A percentile compares a stretch with the other conserved stretches of the same genome.
Evolutionary conservation across 805 yeast species (phyloP).

Genomic region (Huiozyma sinensis): DNA sequence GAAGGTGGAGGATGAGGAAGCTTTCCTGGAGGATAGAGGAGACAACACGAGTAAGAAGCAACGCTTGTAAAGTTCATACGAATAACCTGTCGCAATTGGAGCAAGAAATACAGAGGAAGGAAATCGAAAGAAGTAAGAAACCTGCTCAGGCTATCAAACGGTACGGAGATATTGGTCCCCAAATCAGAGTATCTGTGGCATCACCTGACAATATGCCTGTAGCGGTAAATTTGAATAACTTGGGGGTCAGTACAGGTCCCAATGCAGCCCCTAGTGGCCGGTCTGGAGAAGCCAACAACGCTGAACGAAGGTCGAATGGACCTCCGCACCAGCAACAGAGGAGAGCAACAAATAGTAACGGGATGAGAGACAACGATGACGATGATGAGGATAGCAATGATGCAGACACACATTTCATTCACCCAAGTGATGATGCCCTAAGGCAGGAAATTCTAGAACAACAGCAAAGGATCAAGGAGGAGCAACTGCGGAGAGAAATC

Average conservation of each 20-base stretch:
- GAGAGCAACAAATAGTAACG: conserved; percentile 7
- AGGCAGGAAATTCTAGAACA: conserved; percentile 26
- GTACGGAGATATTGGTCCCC: conserved; percentile 32
- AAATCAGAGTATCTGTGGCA: conserved; percentile 25
- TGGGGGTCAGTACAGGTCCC: background rate
- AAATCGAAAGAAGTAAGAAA: conserved; percentile 33
- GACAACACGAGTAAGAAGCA: conserved; percentile 48
- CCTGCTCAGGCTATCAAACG: conserved; percentile 24
- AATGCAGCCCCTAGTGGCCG: background rate
- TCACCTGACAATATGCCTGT: conserved; percentile 16
- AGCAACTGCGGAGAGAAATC: conserved; percentile 23
- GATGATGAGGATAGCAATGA: conserved; percentile 26
- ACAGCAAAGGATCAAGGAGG: conserved; percentile 25
- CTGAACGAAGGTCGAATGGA: background rate
- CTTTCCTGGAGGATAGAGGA: conserved; percentile 86
- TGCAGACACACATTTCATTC: conserved; percentile 20
- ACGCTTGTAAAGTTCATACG: conserved; percentile 48
- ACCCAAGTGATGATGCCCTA: conserved; percentile 29
- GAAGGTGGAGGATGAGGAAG: conserved; percentile 88
- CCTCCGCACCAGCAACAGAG: background rate
- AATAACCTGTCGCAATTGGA: conserved; percentile 33
- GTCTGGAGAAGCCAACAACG: background rate
- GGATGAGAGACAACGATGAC: conserved; percentile 18
- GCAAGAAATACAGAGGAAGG: conserved; percentile 16
- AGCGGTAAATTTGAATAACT: background rate